These are phyloP conservation scores for Blastocystis sp. DNA, from an alignment of 352 stramenopile genomes.

Conservation along the genomic window DNA sequence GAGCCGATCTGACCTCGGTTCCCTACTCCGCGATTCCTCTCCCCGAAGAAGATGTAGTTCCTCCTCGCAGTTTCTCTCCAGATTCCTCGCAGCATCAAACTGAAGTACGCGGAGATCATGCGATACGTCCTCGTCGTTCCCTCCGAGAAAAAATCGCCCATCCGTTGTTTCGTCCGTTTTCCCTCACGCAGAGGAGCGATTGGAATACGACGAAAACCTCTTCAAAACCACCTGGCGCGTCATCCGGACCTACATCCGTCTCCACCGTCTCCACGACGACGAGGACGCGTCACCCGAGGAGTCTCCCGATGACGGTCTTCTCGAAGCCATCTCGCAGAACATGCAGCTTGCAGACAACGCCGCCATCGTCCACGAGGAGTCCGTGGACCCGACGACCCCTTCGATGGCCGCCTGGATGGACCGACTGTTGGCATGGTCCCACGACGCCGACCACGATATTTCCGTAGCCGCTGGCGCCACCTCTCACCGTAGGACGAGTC, in stretches of 20 bases:
- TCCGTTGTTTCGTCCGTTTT: background rate
- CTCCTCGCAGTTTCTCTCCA: background rate
- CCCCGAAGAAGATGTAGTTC: background rate
- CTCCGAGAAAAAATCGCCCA: background rate
- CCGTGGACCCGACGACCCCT: background rate
- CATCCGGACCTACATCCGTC: background rate
- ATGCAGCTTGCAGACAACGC: background rate
- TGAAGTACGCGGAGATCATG: constrained; percentile 9
- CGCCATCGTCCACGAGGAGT: background rate
- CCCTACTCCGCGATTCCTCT: background rate
- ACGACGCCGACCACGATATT: background rate
- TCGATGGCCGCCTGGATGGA: background rate
- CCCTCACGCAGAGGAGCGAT: background rate
- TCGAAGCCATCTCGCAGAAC: too few relatives aligned
- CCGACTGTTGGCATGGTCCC: background rate
- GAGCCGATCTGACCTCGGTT: background rate
- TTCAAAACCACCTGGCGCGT: background rate
- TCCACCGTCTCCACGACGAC: background rate
- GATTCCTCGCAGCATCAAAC: constrained; percentile 20
- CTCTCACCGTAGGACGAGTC: background rate
- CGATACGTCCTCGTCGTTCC: background rate
- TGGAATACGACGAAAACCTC: background rate
- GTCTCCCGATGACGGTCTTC: too few relatives aligned
- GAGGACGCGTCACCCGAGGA: background rate
- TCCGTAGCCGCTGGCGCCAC: background rate